Evolutionary conservation across 2,329 filamentous ascomycete genomes (phyloP).

Genomic region (Penicillium sp.): DNA sequence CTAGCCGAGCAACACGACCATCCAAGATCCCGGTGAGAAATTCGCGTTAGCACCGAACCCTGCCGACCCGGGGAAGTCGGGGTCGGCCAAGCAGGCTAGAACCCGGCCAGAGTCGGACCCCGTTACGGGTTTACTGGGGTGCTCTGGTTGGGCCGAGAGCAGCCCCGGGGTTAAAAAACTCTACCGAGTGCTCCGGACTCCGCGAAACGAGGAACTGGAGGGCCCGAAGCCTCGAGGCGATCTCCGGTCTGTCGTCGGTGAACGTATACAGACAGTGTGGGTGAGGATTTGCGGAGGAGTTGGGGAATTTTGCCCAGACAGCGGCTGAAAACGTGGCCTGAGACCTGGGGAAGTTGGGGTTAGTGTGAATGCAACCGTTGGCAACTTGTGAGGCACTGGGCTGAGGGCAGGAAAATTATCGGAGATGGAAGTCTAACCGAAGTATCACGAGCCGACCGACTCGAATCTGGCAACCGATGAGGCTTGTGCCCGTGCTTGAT

Average conservation of each 20-base stretch:
- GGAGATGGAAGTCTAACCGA: neutral
- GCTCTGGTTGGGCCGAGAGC: neutral
- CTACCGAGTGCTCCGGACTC: neutral
- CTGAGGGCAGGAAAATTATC: neutral
- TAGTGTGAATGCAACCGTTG: neutral
- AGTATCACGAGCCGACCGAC: neutral
- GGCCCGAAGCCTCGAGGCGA: too few relatives aligned
- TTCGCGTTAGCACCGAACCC: neutral
- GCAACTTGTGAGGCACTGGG: neutral
- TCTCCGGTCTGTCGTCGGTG: neutral
- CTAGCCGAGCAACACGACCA: neutral
- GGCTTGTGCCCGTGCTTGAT: neutral
- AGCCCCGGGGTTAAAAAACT: neutral
- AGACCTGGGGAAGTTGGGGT: neutral
- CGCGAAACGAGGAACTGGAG: neutral
- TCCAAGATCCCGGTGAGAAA: neutral
- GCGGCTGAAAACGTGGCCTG: neutral
- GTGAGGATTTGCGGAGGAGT: neutral
- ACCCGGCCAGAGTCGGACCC: neutral
- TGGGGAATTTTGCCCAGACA: neutral
- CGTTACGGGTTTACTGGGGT: too few relatives aligned
- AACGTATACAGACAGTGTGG: neutral
- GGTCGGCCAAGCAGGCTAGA: neutral
- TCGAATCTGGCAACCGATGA: neutral
- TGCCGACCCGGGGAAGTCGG: conserved; percentile 4